Conservation (phyloP, 106 monocot genomes). For the Gastrodia elata region DNA sequence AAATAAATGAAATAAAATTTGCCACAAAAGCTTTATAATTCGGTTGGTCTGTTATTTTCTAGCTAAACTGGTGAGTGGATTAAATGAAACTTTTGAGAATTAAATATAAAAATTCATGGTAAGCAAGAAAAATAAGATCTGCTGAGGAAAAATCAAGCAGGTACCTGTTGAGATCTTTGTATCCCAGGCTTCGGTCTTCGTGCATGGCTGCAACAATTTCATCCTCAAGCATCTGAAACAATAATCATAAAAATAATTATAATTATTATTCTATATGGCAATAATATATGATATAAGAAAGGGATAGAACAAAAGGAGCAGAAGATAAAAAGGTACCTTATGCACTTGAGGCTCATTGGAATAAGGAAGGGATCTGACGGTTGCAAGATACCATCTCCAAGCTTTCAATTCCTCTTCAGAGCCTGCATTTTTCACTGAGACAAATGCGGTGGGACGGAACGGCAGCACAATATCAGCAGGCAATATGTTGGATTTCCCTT, state of each 20-base stretch:
- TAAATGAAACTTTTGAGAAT: too few species aligned
- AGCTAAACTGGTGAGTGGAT: too few species aligned
- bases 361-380: conserved; percentile 42
- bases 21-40: too few species aligned
- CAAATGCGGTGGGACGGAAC: conserved; percentile 36
- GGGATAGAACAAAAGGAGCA: not conserved
- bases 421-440: conserved; percentile 13
- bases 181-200: conserved; percentile 52
- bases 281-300: not conserved
- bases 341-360: conserved; percentile 54
- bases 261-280: not conserved
- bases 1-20: too few species aligned
- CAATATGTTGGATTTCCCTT: conserved; percentile 82
- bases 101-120: not conserved
- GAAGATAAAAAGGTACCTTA: conserved; percentile 32
- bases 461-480: conserved; percentile 84
- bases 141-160: not conserved
- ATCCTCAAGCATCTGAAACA: conserved; percentile 57
- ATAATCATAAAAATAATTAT: not conserved
- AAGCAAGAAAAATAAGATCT: not conserved
- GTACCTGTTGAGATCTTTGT: conserved; percentile 76
- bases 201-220: conserved; percentile 70
- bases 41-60: too few species aligned
- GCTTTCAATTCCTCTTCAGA: conserved; percentile 48
- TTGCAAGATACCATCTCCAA: conserved; percentile 95